A percentile compares a stretch with the other conserved stretches of the same genome.
Evolutionary conservation across 306 rosid genomes (phyloP).

Genomic region (Cicer bijugum): DNA sequence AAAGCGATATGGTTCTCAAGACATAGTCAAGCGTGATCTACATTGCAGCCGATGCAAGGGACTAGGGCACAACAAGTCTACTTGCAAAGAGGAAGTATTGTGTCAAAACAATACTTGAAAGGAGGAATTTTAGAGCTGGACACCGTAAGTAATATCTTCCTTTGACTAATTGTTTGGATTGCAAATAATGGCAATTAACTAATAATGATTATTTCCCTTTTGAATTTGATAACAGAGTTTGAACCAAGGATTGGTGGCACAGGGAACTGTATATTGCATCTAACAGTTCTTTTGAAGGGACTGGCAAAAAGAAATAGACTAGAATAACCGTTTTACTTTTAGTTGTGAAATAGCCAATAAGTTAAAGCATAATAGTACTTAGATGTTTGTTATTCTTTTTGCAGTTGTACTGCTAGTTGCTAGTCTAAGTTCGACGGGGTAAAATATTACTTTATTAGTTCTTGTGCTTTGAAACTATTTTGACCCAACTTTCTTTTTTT

Average conservation of each 20-base stretch:
- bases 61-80: conserved; percentile 95
- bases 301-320: conserved; percentile 21
- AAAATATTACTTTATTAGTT: not conserved
- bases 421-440: conserved; percentile 38
- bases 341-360: conserved; percentile 34
- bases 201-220: conserved; percentile 24
- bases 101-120: conserved; percentile 93
- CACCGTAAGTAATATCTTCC: conserved; percentile 49
- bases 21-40: conserved; percentile 76
- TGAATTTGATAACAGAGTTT: conserved; percentile 48
- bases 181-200: conserved; percentile 12
- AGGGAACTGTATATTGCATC: conserved; percentile 47
- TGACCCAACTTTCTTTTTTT: not conserved
- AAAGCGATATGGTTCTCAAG: conserved; percentile 71
- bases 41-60: conserved; percentile 97
- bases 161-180: not conserved
- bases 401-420: conserved; percentile 38
- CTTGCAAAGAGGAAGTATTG: conserved; percentile 71
- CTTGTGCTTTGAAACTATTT: conserved; percentile 23
- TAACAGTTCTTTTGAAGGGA: conserved; percentile 44
- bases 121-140: conserved; percentile 50
- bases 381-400: conserved; percentile 43
- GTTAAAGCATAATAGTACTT: conserved; percentile 24
- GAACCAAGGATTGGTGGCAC: conserved; percentile 44
- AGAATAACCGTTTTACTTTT: conserved; percentile 26